Conservation (phyloP, 148 eudicot genomes). For the Mesembryanthemum crystallinum region DNA sequence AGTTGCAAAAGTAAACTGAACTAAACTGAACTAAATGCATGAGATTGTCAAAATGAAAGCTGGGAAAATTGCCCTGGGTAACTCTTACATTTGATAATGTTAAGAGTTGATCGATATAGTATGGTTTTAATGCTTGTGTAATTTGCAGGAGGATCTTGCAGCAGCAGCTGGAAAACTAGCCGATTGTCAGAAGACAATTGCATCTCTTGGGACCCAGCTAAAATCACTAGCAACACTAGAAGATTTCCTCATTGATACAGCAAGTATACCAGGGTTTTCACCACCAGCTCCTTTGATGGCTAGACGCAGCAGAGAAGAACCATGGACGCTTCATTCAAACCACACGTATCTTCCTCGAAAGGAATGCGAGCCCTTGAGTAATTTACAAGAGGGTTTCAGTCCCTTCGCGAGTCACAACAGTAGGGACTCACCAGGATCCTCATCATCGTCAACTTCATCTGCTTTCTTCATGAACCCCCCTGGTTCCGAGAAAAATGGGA, state of each 20-base stretch:
- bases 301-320: slow-evolving; percentile 30
- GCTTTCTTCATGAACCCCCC: slow-evolving; percentile 25
- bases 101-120: background rate
- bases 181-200: slow-evolving; percentile 81
- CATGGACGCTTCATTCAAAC: slow-evolving; percentile 49
- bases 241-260: slow-evolving; percentile 56
- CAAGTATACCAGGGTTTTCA: slow-evolving; percentile 52
- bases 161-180: slow-evolving; percentile 56
- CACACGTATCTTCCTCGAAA: slow-evolving; percentile 32
- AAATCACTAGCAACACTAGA: slow-evolving; percentile 65
- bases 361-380: slow-evolving; percentile 24
- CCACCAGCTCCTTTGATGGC: slow-evolving; percentile 30
- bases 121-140: background rate
- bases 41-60: too few relatives aligned
- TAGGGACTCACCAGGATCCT: slow-evolving; percentile 33
- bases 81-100: background rate
- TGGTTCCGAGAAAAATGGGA: slow-evolving; percentile 39
- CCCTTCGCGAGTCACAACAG: slow-evolving; percentile 29
- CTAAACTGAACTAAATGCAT: too few relatives aligned
- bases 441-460: slow-evolving; percentile 37
- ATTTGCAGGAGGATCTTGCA: slow-evolving; percentile 64
- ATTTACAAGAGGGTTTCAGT: slow-evolving; percentile 25
- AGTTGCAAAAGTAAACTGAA: too few relatives aligned
- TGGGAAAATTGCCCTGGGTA: too few relatives aligned
- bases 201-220: slow-evolving; percentile 63